A percentile compares a stretch with the other conserved stretches of the same genome.
Conservation (phyloP, 768 basidiomycete genomes). For the Rhodotorula paludigena region DNA sequence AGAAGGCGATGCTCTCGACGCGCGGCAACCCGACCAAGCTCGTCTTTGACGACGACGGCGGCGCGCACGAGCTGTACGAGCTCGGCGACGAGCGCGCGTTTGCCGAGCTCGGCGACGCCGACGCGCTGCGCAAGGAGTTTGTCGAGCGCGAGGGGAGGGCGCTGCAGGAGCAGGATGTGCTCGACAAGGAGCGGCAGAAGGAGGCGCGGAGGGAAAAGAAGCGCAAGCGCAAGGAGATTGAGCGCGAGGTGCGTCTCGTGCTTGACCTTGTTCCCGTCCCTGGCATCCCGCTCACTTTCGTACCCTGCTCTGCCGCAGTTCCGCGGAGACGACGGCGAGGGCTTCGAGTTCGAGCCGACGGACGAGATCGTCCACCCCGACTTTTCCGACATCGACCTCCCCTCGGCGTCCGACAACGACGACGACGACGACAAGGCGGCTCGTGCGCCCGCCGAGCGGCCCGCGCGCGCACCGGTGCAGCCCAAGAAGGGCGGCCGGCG, state of each 20-base stretch:
- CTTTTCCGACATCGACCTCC: constrained; percentile 42
- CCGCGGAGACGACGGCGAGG: constrained; percentile 40
- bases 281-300: not conserved
- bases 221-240: constrained; percentile 71
- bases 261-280: not conserved
- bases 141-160: constrained; percentile 67
- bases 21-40: constrained; percentile 65
- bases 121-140: constrained; percentile 64
- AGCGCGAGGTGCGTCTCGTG: constrained; percentile 54
- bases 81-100: constrained; percentile 67
- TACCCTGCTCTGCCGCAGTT: not conserved
- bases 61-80: constrained; percentile 75
- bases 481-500: not conserved
- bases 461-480: constrained; percentile 4
- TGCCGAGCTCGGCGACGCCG: constrained; percentile 58
- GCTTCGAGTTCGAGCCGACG: constrained; percentile 45
- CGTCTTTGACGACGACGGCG: constrained; percentile 80
- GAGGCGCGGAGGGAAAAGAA: constrained; percentile 90
- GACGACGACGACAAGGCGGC: constrained; percentile 30
- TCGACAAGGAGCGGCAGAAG: constrained; percentile 75
- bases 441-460: constrained; percentile 4
- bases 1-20: constrained; percentile 63
- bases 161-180: constrained; percentile 64
- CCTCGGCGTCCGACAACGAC: constrained; percentile 58
- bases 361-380: constrained; percentile 39